Conservation (phyloP, 352 stramenopile species). For the Phytopythium montanum region DNA sequence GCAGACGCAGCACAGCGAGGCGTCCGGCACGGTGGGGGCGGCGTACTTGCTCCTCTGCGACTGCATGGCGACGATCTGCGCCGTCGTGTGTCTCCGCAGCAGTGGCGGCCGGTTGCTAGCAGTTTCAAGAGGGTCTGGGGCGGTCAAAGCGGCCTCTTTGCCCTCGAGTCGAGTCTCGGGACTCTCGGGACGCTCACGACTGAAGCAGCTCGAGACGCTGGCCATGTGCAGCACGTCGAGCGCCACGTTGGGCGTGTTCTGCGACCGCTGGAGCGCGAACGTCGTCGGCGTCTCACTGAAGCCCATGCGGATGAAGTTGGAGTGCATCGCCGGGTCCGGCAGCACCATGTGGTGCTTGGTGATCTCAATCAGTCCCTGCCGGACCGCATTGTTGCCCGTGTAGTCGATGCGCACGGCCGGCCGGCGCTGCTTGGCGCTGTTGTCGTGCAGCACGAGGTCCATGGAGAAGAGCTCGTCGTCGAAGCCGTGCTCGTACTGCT, state of each 20-base stretch:
- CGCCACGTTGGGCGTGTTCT: constrained; percentile 73
- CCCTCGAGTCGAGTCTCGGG: constrained; percentile 12
- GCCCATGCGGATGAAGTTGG: constrained; percentile 78
- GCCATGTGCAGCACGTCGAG: constrained; percentile 74
- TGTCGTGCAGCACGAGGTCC: constrained; percentile 73
- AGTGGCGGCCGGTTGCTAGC: constrained; percentile 11
- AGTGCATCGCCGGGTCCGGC: constrained; percentile 75
- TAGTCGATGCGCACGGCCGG: constrained; percentile 54
- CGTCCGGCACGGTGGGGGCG: constrained; percentile 23
- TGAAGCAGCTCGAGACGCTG: constrained; percentile 47
- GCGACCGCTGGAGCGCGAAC: constrained; percentile 73
- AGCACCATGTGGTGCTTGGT: constrained; percentile 76
- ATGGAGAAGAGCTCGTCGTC: constrained; percentile 79
- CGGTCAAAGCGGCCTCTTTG: constrained; percentile 18
- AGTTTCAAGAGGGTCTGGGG: constrained; percentile 1
- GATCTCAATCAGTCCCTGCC: constrained; percentile 74
- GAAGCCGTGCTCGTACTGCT: constrained; percentile 83
- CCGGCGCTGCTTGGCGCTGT: constrained; percentile 27
- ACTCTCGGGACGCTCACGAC: constrained; percentile 21
- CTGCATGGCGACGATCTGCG: constrained; percentile 72
- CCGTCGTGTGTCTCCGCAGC: constrained; percentile 50
- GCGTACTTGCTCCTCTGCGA: constrained; percentile 55
- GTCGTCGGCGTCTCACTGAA: constrained; percentile 71
- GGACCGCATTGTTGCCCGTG: constrained; percentile 61
- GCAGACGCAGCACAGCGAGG: constrained; percentile 46